These are phyloP conservation scores for Umbelopsis sp. DNA, from an alignment of 192 early-diverging fungal species.

Conservation along the genomic window DNA sequence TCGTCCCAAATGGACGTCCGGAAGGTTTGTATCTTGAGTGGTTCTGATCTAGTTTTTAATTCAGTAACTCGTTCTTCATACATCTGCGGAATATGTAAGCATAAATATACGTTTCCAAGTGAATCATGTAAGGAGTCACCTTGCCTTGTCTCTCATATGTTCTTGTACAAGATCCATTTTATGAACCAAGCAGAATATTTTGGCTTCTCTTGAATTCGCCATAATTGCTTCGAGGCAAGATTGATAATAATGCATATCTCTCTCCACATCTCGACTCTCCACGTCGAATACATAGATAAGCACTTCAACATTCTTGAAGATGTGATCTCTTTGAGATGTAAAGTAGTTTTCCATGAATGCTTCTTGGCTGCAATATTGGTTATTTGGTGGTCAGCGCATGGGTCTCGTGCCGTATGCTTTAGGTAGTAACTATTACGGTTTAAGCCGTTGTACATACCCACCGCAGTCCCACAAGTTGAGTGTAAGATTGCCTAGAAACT, in stretches of 20 bases:
- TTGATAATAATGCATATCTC: constrained; percentile 91
- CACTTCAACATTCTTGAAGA: constrained; percentile 98
- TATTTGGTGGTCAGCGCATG: neutral
- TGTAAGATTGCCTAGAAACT: constrained; percentile 92
- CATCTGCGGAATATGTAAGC: constrained; percentile 49
- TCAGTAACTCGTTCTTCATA: constrained; percentile 67
- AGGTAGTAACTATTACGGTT: neutral
- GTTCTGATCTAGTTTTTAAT: constrained; percentile 67
- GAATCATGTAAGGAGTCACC: neutral
- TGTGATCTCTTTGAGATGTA: constrained; percentile 87
- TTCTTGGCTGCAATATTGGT: constrained; percentile 67
- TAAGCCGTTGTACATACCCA: constrained; percentile 47
- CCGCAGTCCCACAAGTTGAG: constrained; percentile 99
- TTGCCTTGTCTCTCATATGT: constrained; percentile 66
- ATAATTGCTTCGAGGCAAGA: constrained; percentile 82
- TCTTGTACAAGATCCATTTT: constrained; percentile 96
- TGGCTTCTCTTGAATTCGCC: constrained; percentile 82
- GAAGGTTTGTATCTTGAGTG: constrained; percentile 70
- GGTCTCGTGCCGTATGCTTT: neutral
- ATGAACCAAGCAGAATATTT: constrained; percentile 95
- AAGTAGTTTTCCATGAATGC: constrained; percentile 98
- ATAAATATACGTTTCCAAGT: neutral
- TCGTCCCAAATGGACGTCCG: constrained; percentile 91
- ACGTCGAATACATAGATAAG: constrained; percentile 99
- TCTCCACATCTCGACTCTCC: constrained; percentile 87